Conservation (phyloP, 768 basidiomycete genomes). For the Leccinum aurantiacum region DNA sequence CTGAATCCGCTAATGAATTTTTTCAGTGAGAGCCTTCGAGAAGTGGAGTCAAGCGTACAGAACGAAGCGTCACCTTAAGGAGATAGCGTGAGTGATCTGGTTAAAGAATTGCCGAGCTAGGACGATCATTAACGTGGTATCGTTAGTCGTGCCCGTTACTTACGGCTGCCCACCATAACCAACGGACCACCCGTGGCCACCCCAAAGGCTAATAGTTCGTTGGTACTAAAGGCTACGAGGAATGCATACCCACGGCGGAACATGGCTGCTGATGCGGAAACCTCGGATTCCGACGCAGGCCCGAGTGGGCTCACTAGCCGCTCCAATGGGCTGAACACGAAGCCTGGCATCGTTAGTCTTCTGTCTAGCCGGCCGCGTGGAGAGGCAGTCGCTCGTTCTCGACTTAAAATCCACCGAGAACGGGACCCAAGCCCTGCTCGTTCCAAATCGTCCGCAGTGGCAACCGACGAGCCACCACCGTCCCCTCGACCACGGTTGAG, state of each 20-base stretch:
- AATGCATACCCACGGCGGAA: slow-evolving; percentile 33
- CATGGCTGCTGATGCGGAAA: slow-evolving; percentile 27
- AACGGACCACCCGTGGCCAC: slow-evolving; percentile 36
- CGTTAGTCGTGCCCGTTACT: slow-evolving; percentile 74
- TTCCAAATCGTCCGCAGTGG: slow-evolving; percentile 25
- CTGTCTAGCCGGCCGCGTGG: slow-evolving; percentile 35
- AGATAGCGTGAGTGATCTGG: slow-evolving; percentile 68
- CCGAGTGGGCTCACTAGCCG: slow-evolving; percentile 26
- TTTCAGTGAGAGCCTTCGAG: slow-evolving; percentile 50
- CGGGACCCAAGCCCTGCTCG: slow-evolving; percentile 35
- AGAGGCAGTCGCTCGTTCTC: slow-evolving; percentile 27
- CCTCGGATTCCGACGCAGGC: slow-evolving; percentile 33
- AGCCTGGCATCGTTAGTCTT: slow-evolving; percentile 39
- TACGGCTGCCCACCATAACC: slow-evolving; percentile 64
- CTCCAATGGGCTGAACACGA: slow-evolving; percentile 27
- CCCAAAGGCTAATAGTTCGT: slow-evolving; percentile 30
- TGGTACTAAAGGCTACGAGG: slow-evolving; percentile 30
- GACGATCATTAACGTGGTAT: slow-evolving; percentile 28
- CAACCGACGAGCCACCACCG: slow-evolving; percentile 24
- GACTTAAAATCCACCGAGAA: slow-evolving; percentile 28
- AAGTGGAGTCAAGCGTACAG: slow-evolving; percentile 70
- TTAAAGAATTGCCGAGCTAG: slow-evolving; percentile 11
- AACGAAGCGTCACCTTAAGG: slow-evolving; percentile 72
- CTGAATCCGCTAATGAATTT: slow-evolving; percentile 10
- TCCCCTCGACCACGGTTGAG: slow-evolving; percentile 37